Percentiles rank a stretch among this genome's conserved stretches.
Evolutionary conservation across 73 alveolate genomes (phyloP).

Genomic region (Paramecium sexaurelia): DNA sequence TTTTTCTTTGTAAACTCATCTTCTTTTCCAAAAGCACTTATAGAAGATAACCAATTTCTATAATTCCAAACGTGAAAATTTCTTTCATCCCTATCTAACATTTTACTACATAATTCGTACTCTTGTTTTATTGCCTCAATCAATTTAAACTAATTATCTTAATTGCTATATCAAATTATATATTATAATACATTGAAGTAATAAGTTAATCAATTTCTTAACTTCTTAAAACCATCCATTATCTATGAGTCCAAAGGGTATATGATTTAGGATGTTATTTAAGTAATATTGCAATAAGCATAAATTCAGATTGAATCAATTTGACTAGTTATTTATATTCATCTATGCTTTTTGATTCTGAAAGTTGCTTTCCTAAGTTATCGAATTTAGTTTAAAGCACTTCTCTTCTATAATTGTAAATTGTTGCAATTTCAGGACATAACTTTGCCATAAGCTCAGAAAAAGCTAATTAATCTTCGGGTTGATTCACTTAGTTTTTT

Average conservation of each 20-base stretch:
- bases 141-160: slow-evolving; percentile 38
- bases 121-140: slow-evolving; percentile 75
- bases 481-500: slow-evolving; percentile 66
- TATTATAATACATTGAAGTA: neutral
- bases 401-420: slow-evolving; percentile 90
- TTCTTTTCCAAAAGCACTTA: slow-evolving; percentile 57
- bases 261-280: slow-evolving; percentile 87
- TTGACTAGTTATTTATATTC: slow-evolving; percentile 60
- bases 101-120: slow-evolving; percentile 83
- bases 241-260: slow-evolving; percentile 91
- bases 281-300: slow-evolving; percentile 74
- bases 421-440: slow-evolving; percentile 87
- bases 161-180: neutral
- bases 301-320: slow-evolving; percentile 72
- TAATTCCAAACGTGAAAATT: slow-evolving; percentile 96
- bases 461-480: slow-evolving; percentile 78
- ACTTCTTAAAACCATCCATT: slow-evolving; percentile 87
- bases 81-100: slow-evolving; percentile 87
- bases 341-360: neutral
- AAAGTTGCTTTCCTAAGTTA: slow-evolving; percentile 28
- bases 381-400: slow-evolving; percentile 68
- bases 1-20: slow-evolving; percentile 74
- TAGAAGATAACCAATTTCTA: slow-evolving; percentile 70
- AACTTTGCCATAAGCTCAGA: slow-evolving; percentile 78
- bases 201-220: slow-evolving; percentile 73